Base-by-base conservation (phyloP, 1,139 yeast species). In the Schizosaccharomyces versatilis region DNA sequence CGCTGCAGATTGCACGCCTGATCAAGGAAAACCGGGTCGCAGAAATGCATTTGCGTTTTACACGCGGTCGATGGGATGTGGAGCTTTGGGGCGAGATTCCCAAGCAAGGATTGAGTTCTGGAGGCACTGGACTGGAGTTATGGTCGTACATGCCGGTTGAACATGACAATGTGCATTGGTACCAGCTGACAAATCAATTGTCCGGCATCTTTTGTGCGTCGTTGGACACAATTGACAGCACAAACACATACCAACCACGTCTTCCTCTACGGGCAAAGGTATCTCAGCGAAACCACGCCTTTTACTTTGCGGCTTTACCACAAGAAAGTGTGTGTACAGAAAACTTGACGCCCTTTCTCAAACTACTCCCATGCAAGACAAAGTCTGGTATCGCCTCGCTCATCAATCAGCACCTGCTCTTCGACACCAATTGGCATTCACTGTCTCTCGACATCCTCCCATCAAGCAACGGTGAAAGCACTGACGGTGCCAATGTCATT, bases 271-370 rank as follows among this genome's bases (percentile, higher is more conserved):
- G 65, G 10, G 60, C 59, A 24, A 60, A 38, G 42, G 60, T 53
- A 7, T 52, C 51, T 24, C 8, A n/a, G 7, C 3, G 48, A 6
- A 65, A 70, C 6, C 66, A 81, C 14, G 82, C 72, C 63, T 68
- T 82, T 47, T 65, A 88, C 59, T 73, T 94, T 59, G 95, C 96
- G 7, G 84, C 95, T 0, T 74, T 93, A 54, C 96, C 99, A 1
- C 78, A 90, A 59, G 99, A 93, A 64, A 95, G 97, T 0, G 81
- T 93, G 14, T 93, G 99, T 68, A 93, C 99, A 0, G 99, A 93
- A 66, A 93, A 93, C 66, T 73, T 93, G 64, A 88, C 99, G 0
- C 98, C 98, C 0, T 85, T 90, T 62, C 68, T 93, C 59, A 88
- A 86, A 64, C 71, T 93, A 58, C 72, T 93, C 40, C 98, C 98